phyloP scores from a whole-genome alignment of 208 protist genomes.

The Porcisia hertigi region DNA sequence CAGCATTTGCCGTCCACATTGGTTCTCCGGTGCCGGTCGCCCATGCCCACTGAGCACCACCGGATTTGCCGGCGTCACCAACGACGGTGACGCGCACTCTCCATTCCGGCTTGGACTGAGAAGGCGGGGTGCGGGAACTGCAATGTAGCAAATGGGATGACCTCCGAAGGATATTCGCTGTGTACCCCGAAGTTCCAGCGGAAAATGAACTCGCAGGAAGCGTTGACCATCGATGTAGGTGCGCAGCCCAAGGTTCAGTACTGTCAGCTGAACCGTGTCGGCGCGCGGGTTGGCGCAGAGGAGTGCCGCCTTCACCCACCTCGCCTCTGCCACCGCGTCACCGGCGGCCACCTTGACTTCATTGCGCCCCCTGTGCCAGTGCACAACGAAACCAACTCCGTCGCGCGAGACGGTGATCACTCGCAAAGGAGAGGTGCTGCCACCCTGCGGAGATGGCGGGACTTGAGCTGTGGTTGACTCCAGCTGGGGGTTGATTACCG shows the following conservation, averaged over 20 bases:
- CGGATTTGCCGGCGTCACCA: background rate
- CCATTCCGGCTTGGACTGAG: background rate
- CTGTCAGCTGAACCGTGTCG: conserved; percentile 18
- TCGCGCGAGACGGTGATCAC: background rate
- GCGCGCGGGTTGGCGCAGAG: conserved; percentile 8
- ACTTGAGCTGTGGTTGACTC: background rate
- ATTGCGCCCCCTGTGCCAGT: background rate
- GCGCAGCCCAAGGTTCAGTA: background rate
- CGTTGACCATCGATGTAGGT: conserved; percentile 28
- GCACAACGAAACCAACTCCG: conserved; percentile 6
- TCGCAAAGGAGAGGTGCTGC: background rate
- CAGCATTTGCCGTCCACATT: background rate
- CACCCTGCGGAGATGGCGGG: background rate
- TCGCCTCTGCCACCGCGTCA: background rate
- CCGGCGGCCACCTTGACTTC: background rate
- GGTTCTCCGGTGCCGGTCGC: background rate
- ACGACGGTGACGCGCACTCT: background rate
- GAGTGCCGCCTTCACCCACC: conserved; percentile 13
- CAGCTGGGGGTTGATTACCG: too few species aligned
- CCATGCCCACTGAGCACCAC: background rate
- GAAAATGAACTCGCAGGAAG: conserved; percentile 11
- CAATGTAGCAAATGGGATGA: background rate
- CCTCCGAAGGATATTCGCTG: conserved; percentile 11
- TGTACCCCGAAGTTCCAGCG: conserved; percentile 4
- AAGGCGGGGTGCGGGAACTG: background rate